These are phyloP conservation scores for Xylaria sp. DNA, from an alignment of 2,329 filamentous ascomycete species.

Conservation along the genomic window DNA sequence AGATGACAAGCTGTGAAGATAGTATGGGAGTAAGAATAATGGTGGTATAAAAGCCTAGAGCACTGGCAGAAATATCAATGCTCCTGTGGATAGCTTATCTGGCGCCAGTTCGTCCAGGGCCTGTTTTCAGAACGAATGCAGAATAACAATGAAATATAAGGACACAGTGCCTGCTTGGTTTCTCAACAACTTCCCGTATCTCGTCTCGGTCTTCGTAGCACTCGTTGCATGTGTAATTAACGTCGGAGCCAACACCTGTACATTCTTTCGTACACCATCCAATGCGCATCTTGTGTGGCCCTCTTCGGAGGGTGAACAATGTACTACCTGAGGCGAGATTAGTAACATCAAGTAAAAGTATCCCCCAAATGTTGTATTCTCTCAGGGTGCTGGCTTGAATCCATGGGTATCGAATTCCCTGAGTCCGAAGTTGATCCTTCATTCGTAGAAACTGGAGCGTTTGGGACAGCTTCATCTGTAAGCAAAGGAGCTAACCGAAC, in stretches of 20 bases:
- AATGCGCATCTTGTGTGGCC: background rate
- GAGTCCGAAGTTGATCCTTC: background rate
- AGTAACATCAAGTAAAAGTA: conserved; percentile 8
- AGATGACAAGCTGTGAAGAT: background rate
- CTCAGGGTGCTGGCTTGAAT: background rate
- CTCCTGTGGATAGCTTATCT: background rate
- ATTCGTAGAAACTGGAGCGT: background rate
- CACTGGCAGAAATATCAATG: conserved; percentile 22
- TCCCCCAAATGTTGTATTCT: background rate
- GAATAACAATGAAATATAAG: conserved; percentile 6
- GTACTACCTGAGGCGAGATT: background rate
- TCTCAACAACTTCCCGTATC: background rate
- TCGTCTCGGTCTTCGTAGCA: background rate
- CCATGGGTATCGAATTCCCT: background rate
- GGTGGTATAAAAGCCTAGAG: background rate
- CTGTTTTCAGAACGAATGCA: conserved; percentile 10
- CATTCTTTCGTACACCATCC: background rate
- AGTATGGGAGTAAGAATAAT: background rate
- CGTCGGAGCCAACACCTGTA: background rate
- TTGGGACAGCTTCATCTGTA: conserved; percentile 1
- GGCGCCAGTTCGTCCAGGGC: conserved; percentile 3
- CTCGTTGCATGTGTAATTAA: background rate
- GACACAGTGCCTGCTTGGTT: background rate
- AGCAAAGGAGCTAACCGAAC: conserved; percentile 29
- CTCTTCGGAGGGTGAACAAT: background rate